These are phyloP conservation scores for Rhodamnia argentea DNA, from an alignment of 345 rosid species.

Conservation along the genomic window DNA sequence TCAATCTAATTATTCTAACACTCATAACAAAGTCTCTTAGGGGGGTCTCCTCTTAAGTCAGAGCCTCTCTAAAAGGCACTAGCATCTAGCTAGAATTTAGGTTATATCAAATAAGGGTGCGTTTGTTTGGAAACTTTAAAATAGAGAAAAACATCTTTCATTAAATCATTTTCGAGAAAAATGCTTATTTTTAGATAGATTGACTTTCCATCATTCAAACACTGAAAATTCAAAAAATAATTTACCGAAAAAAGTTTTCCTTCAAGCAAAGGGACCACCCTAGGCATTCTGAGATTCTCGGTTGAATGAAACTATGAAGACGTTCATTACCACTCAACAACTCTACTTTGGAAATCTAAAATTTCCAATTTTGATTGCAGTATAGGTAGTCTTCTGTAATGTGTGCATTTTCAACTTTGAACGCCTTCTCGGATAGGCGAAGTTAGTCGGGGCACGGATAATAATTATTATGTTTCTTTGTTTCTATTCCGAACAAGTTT, in stretches of 20 bases:
- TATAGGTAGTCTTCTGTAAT: background rate
- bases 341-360: background rate
- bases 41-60: background rate
- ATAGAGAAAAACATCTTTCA: background rate
- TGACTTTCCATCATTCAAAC: background rate
- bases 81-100: background rate
- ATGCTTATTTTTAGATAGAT: background rate
- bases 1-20: too few species aligned
- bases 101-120: background rate
- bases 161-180: background rate
- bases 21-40: too few species aligned
- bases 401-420: background rate
- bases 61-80: background rate
- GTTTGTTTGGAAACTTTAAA: background rate
- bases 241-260: background rate
- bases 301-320: background rate
- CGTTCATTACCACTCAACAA: background rate
- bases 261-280: background rate
- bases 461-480: too few species aligned
- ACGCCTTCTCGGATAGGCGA: background rate
- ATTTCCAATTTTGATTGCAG: background rate
- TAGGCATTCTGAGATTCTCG: background rate
- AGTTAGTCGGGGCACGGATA: background rate
- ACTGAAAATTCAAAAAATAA: rapidly evolving
- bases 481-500: too few species aligned